These are phyloP conservation scores for Paramyrothecium sp. DNA, from an alignment of 2,329 filamentous ascomycete species.

Conservation along the genomic window DNA sequence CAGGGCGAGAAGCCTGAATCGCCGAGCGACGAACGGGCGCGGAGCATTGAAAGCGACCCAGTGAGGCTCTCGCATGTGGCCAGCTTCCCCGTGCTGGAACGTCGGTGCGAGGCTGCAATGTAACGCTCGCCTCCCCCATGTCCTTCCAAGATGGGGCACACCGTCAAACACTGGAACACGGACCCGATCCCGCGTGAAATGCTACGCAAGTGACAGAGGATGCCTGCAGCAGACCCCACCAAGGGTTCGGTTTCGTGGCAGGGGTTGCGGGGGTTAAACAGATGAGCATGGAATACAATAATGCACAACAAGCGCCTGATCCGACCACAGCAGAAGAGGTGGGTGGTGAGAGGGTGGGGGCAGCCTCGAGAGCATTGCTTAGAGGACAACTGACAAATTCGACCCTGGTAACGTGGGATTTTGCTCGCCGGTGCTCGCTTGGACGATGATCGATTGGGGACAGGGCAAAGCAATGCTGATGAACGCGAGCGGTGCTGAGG, in stretches of 20 bases:
- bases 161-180: neutral
- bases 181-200: neutral
- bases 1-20: no score
- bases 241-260: neutral
- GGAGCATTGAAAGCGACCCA: neutral
- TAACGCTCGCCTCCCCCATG: neutral
- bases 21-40: neutral
- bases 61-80: neutral
- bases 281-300: neutral
- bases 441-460: no score
- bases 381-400: no score
- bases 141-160: neutral
- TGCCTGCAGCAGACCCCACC: neutral
- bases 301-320: neutral
- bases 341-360: neutral
- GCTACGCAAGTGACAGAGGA: neutral
- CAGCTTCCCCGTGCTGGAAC: no score
- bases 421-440: no score
- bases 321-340: neutral
- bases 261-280: neutral
- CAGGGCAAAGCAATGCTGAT: no score
- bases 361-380: neutral
- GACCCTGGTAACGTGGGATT: no score
- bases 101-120: neutral
- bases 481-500: no score